These are phyloP conservation scores for Centrapalus pauciflorus DNA, from an alignment of 129 eudicot species.

Conservation along the genomic window DNA sequence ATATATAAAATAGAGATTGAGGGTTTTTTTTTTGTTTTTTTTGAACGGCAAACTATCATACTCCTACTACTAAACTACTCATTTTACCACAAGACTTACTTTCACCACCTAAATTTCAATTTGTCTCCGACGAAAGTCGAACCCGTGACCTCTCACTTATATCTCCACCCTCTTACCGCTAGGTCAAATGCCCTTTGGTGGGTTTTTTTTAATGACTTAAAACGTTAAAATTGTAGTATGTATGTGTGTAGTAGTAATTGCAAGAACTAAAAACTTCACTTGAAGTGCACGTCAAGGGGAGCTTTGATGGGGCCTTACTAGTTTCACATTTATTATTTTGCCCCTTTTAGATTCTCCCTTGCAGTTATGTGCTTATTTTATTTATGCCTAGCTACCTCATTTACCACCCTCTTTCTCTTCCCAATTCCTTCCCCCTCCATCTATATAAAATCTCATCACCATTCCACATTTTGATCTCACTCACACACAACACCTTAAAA, in stretches of 20 bases:
- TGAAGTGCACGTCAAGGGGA: constrained; percentile 58
- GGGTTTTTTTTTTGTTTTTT: no score
- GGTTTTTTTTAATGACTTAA: no score
- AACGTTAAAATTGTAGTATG: no score
- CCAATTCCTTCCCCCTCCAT: constrained; percentile 31
- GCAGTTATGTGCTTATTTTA: constrained; percentile 25
- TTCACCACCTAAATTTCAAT: no score
- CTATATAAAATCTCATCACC: constrained; percentile 46
- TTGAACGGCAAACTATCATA: no score
- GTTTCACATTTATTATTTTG: constrained; percentile 46
- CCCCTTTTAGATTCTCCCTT: constrained; percentile 63
- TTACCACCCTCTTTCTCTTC: constrained; percentile 16
- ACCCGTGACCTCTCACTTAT: no score
- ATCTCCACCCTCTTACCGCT: no score
- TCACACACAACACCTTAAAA: constrained; percentile 14
- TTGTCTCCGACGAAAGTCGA: no score
- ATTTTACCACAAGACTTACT: no score
- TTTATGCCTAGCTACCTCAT: constrained; percentile 24
- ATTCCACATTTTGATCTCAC: constrained; percentile 22
- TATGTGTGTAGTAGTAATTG: constrained; percentile 48
- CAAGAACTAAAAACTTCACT: constrained; percentile 42
- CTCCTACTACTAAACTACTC: no score
- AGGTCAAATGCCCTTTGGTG: no score
- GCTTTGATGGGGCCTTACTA: constrained; percentile 41
- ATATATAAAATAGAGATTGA: no score